Conservation (phyloP, 163 green algal genomes). For the Scenedesmus sp. region DNA sequence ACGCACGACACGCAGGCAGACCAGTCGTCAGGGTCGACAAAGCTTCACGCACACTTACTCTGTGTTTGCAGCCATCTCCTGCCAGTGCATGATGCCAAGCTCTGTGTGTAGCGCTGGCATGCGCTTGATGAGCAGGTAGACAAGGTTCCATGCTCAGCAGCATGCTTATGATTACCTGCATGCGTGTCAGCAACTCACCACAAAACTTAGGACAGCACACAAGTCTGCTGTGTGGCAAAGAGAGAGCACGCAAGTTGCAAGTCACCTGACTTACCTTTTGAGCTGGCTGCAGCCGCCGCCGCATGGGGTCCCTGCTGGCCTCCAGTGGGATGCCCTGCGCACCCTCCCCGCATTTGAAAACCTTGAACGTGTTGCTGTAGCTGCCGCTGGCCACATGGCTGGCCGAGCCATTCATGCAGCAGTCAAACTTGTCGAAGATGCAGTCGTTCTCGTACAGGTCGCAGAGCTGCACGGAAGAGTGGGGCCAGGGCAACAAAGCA, state of each 20-base stretch:
- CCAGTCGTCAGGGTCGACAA: no score
- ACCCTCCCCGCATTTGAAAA: slow-evolving; percentile 61
- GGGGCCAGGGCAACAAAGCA: neutral
- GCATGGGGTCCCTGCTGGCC: slow-evolving; percentile 84
- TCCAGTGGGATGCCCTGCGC: slow-evolving; percentile 85
- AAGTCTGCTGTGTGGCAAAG: neutral
- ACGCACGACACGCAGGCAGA: neutral
- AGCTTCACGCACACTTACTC: no score
- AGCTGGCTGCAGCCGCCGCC: slow-evolving; percentile 63
- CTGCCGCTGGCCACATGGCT: slow-evolving; percentile 90
- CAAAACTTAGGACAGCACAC: no score
- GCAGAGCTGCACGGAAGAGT: slow-evolving; percentile 72
- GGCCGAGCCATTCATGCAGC: slow-evolving; percentile 87
- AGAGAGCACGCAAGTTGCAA: neutral
- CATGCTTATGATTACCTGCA: no score
- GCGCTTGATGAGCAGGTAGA: no score
- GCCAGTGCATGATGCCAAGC: no score
- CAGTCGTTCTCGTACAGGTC: slow-evolving; percentile 99
- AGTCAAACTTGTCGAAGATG: slow-evolving; percentile 99
- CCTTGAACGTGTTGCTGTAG: slow-evolving; percentile 96
- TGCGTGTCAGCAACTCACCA: no score
- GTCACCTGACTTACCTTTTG: neutral
- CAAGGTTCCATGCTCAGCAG: no score
- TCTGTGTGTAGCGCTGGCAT: no score
- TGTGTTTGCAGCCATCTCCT: no score